Evolutionary conservation across 2,329 filamentous ascomycete genomes (phyloP).

Genomic region (Hirsutella rhossiliensis): DNA sequence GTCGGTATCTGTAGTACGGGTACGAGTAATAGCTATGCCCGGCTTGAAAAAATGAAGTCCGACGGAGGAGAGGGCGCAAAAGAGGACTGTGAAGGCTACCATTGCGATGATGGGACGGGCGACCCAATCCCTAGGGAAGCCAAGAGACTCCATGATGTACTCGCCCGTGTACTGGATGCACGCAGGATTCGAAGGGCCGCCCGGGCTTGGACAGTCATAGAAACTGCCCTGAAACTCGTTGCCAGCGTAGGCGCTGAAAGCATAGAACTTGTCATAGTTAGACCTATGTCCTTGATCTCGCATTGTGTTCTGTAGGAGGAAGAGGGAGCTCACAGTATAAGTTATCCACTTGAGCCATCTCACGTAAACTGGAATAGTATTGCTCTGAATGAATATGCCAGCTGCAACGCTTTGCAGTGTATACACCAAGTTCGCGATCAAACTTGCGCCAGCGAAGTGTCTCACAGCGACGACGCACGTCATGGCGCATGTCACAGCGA

Average conservation of each 20-base stretch:
- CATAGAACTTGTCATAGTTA: conserved; percentile 41
- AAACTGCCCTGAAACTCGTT: conserved; percentile 65
- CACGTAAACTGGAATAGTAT: conserved; percentile 65
- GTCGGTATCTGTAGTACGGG: conserved; percentile 46
- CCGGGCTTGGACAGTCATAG: conserved; percentile 57
- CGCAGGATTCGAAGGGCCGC: conserved; percentile 48
- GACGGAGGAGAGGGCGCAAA: conserved; percentile 47
- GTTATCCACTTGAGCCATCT: conserved; percentile 59
- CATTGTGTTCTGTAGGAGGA: too few species aligned
- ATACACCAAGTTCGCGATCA: conserved; percentile 61
- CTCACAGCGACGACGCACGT: conserved; percentile 53
- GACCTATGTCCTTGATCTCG: neutral
- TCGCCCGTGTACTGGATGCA: conserved; percentile 58
- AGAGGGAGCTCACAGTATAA: conserved; percentile 4
- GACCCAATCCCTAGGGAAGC: conserved; percentile 57
- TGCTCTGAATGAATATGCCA: conserved; percentile 64
- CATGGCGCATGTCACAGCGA: conserved; percentile 60
- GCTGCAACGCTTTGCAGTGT: conserved; percentile 65
- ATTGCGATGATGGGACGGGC: conserved; percentile 52
- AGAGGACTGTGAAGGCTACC: conserved; percentile 49
- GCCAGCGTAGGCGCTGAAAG: conserved; percentile 55
- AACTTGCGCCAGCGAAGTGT: conserved; percentile 56
- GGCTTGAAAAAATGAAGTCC: conserved; percentile 52
- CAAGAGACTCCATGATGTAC: conserved; percentile 58
- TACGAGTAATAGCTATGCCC: conserved; percentile 57